Conservation (phyloP, 1,284 basidiomycete genomes). For the Apiotrichum brassicae region DNA sequence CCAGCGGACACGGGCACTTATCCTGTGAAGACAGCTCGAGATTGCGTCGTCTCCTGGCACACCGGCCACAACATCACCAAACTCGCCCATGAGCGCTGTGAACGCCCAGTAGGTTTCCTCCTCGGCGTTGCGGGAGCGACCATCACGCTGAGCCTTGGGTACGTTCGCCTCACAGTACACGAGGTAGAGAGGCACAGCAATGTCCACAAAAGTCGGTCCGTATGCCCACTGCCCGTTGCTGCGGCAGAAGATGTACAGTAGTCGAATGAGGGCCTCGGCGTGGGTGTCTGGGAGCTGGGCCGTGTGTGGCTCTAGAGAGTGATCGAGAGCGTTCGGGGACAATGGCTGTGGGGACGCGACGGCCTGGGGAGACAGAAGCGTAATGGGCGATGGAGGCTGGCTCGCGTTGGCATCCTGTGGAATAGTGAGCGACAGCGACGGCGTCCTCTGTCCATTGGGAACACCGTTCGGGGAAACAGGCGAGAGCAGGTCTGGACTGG, state of each 20-base stretch:
- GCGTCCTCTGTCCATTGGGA: constrained; percentile 1
- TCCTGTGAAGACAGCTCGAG: constrained; percentile 18
- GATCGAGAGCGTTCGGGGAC: not conserved
- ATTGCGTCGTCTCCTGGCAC: constrained; percentile 8
- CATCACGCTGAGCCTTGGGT: constrained; percentile 1
- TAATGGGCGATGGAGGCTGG: constrained; percentile 28
- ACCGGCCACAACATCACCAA: constrained; percentile 22
- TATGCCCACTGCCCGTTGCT: constrained; percentile 39
- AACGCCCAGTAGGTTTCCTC: constrained; percentile 44
- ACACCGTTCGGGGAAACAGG: constrained; percentile 5
- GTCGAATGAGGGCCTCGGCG: constrained; percentile 39
- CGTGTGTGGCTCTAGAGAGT: constrained; percentile 8
- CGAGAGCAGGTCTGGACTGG: constrained; percentile 15
- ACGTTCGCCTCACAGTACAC: constrained; percentile 23
- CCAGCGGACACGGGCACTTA: constrained; percentile 34
- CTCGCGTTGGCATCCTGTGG: constrained; percentile 1
- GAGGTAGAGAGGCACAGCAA: constrained; percentile 43
- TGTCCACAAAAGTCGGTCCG: constrained; percentile 38
- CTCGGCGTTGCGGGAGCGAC: constrained; percentile 25
- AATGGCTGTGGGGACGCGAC: constrained; percentile 13
- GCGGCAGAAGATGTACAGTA: constrained; percentile 41
- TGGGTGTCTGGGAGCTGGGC: constrained; percentile 34
- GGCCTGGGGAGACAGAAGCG: constrained; percentile 30
- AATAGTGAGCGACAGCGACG: constrained; percentile 21
- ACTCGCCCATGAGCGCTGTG: constrained; percentile 31